phyloP scores from a whole-genome alignment of 2,329 filamentous ascomycete genomes.

The Ophiocordyceps sinensis region DNA sequence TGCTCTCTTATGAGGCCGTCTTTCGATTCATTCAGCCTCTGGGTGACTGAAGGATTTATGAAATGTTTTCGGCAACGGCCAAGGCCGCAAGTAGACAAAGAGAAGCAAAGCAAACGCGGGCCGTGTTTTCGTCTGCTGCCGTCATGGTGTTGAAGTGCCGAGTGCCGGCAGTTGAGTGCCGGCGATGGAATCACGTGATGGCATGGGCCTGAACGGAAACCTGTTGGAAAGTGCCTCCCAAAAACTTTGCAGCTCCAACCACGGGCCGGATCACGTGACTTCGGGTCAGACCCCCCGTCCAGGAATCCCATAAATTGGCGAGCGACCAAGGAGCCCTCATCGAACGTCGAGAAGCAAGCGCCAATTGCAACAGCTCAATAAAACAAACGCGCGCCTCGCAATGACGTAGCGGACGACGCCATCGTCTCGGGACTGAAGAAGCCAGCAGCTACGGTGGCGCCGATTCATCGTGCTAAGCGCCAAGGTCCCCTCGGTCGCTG shows the following conservation, averaged over 20 bases:
- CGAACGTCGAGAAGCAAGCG: constrained; percentile 7
- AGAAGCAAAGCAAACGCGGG: no score
- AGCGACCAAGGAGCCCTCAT: constrained; percentile 4
- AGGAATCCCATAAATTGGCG: no score
- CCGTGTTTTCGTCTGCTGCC: not conserved
- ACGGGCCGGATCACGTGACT: constrained; percentile 16
- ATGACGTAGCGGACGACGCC: constrained; percentile 11
- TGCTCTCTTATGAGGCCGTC: no score
- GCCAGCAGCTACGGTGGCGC: constrained; percentile 31
- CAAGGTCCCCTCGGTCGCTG: constrained; percentile 39
- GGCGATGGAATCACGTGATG: no score
- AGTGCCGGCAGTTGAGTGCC: no score
- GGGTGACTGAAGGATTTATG: no score
- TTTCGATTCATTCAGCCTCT: not conserved
- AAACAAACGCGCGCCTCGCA: constrained; percentile 11
- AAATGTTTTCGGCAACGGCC: no score
- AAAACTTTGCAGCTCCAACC: constrained; percentile 6
- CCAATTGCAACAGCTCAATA: constrained; percentile 11
- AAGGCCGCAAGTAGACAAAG: no score
- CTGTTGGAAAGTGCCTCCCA: no score
- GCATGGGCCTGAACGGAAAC: not conserved
- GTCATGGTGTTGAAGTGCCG: no score
- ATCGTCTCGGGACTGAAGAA: not conserved
- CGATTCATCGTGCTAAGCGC: constrained; percentile 37
- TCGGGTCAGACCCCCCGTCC: constrained; percentile 10